Base-by-base conservation (phyloP, 2,329 filamentous ascomycete genomes). In the Pseudogymnoascus sp. region DNA sequence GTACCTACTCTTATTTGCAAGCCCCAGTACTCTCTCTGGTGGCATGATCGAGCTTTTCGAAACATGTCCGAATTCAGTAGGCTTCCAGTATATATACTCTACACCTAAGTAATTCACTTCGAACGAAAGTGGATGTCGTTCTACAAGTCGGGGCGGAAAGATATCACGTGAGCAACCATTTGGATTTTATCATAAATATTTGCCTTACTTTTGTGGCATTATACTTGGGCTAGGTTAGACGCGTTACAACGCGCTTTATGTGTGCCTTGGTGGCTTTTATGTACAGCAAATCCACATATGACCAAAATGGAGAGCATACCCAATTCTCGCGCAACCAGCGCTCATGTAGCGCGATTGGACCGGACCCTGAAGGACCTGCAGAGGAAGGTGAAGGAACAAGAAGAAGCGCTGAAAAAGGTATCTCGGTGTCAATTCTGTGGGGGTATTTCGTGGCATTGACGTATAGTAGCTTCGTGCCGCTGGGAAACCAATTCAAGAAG, bases 361-460 rank as follows among this genome's bases (percentile, higher is more conserved):
- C 81, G 83, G 62, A 91, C 89, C 1, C 71, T 93, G 51, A 81
- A 80, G 66, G 86, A 88, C 71, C 82, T 93, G 1, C 85, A 89
- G 71, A 77, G 75, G 14, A 78, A 78, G 69, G 79, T 87, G 31
- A 76, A 77, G 63, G 80, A 86, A 69, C 80, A 84, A 66, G 80
- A 85, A 70, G 73, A 74, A 62, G 75, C 79, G 62, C 73, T 86
- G 16, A 73, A 76, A 64, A 77, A 77, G 73, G 82, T 83, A 64
- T 57, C 67, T 29, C 23, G 16, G 34, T 61, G 21, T 62, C 3
- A 14, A 59, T 40, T 51, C 36, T 23, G 18, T 37, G 21, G n/a
- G 10, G 31, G 23, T 57, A 18, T 39, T 23, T 61, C 42, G 29
- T 60, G 63, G 65, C 63, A 69, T 60, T 36, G 59, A 37, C 61